phyloP scores from a whole-genome alignment of 192 early-diverging fungal species.

The Coemansia sp. region DNA sequence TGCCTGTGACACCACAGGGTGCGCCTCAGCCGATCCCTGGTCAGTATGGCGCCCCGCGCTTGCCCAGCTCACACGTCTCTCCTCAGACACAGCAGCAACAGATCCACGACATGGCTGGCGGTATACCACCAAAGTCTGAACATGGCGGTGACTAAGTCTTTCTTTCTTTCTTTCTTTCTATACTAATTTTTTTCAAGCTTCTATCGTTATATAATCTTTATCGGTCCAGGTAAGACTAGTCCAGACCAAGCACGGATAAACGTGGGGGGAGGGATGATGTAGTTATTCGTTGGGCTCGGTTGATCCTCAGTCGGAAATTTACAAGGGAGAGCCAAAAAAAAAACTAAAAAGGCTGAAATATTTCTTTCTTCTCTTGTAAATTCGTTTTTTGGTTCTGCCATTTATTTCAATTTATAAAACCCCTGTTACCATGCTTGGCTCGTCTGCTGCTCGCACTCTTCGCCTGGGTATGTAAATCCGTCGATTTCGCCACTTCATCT shows the following conservation, averaged over 20 bases:
- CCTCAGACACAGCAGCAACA: conserved; percentile 35
- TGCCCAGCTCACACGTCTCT: conserved; percentile 24
- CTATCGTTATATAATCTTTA: not conserved
- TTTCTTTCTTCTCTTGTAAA: conserved; percentile 5
- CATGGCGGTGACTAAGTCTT: conserved; percentile 6
- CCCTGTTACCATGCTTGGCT: conserved; percentile 42
- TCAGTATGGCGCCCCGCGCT: conserved; percentile 8
- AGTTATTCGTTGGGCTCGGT: not conserved
- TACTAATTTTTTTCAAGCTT: not conserved
- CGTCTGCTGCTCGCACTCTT: conserved; percentile 46
- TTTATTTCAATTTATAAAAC: conserved; percentile 7
- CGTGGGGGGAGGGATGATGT: not conserved
- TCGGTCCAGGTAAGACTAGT: not conserved
- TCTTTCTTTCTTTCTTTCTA: not conserved
- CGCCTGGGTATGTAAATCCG: conserved; percentile 37
- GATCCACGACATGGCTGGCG: conserved; percentile 10
- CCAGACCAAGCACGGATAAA: not conserved
- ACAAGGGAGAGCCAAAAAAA: conserved; percentile 4
- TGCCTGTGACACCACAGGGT: conserved; percentile 23
- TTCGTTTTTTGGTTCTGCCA: not conserved
- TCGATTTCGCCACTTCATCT: not conserved
- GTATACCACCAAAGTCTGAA: conserved; percentile 19
- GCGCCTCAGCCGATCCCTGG: conserved; percentile 2
- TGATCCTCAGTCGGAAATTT: conserved; percentile 9
- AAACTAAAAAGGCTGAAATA: not conserved